Percentiles rank a stretch among this genome's conserved stretches.
phyloP scores from a whole-genome alignment of 1,139 yeast species.

The Hyphopichia fennica region DNA sequence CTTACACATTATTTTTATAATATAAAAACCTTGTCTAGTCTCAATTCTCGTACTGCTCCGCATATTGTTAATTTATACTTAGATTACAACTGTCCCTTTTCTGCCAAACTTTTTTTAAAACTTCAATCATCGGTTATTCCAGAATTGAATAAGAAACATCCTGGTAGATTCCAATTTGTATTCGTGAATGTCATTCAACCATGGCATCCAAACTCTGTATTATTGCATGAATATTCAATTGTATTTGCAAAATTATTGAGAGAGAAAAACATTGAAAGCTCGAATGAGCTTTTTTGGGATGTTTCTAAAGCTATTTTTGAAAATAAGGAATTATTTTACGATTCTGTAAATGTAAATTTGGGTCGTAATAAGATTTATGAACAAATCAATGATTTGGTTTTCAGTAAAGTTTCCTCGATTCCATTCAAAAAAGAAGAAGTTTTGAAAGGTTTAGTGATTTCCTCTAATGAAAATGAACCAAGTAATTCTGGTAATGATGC shows the following conservation, averaged over 20 bases:
- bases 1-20: conserved; percentile 35
- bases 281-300: conserved; percentile 56
- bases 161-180: conserved; percentile 55
- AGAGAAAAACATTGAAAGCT: conserved; percentile 19
- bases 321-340: conserved; percentile 57
- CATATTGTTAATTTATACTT: conserved; percentile 53
- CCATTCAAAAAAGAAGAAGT: conserved; percentile 40
- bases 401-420: conserved; percentile 27
- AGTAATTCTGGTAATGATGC: conserved; percentile 61
- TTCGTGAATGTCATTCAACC: conserved; percentile 76
- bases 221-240: conserved; percentile 69
- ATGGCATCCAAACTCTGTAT: conserved; percentile 77
- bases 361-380: conserved; percentile 58
- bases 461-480: conserved; percentile 22
- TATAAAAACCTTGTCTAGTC: conserved; percentile 17
- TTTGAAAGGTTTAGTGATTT: conserved; percentile 31
- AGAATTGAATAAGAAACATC: conserved; percentile 42
- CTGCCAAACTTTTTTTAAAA: conserved; percentile 62
- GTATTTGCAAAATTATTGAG: conserved; percentile 66
- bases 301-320: conserved; percentile 57
- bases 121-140: conserved; percentile 57
- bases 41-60: conserved; percentile 22
- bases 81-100: conserved; percentile 80
- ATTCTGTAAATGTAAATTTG: conserved; percentile 54
- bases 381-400: conserved; percentile 54